A percentile compares a stretch with the other conserved stretches of the same genome.
Evolutionary conservation across 495 filamentous ascomycete species (phyloP).

Genomic region (Tirmania nivea): DNA sequence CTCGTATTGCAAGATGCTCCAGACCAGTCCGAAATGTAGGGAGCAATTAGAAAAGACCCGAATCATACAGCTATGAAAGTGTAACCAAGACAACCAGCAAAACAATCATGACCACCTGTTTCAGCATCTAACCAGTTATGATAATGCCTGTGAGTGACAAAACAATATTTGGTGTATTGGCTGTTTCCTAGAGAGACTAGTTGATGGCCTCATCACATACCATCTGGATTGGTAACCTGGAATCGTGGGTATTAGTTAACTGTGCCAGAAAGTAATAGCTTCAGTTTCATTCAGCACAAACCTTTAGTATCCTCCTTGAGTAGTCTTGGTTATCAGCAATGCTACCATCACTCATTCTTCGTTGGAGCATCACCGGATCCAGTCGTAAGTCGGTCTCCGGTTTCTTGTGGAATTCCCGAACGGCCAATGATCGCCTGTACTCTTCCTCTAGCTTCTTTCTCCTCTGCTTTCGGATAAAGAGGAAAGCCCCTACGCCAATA

Average conservation of each 20-base stretch:
- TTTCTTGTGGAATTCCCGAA: conserved; percentile 45
- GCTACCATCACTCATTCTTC: conserved; percentile 84
- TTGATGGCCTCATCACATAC: neutral
- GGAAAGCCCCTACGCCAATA: conserved; percentile 43
- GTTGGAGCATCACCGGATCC: conserved; percentile 68
- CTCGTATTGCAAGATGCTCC: neutral
- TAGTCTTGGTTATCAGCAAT: conserved; percentile 97
- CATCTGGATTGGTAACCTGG: conserved; percentile 19
- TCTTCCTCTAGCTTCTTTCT: conserved; percentile 58
- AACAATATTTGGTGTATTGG: neutral
- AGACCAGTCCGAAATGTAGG: conserved; percentile 3
- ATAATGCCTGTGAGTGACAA: neutral
- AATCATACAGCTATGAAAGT: neutral
- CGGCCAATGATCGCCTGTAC: conserved; percentile 49
- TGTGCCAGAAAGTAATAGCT: neutral
- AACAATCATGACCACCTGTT: conserved; percentile 9
- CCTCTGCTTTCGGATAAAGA: conserved; percentile 54
- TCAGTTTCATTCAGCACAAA: conserved; percentile 17
- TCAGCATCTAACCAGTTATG: conserved; percentile 6
- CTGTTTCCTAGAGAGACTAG: neutral
- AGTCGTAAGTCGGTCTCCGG: conserved; percentile 47
- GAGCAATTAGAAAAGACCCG: conserved; percentile 3
- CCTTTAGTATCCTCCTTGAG: conserved; percentile 85
- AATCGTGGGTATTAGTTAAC: neutral
- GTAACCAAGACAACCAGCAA: conserved; percentile 11